These are phyloP conservation scores for Leccinellum luteum DNA, from an alignment of 768 basidiomycete species.

Conservation along the genomic window DNA sequence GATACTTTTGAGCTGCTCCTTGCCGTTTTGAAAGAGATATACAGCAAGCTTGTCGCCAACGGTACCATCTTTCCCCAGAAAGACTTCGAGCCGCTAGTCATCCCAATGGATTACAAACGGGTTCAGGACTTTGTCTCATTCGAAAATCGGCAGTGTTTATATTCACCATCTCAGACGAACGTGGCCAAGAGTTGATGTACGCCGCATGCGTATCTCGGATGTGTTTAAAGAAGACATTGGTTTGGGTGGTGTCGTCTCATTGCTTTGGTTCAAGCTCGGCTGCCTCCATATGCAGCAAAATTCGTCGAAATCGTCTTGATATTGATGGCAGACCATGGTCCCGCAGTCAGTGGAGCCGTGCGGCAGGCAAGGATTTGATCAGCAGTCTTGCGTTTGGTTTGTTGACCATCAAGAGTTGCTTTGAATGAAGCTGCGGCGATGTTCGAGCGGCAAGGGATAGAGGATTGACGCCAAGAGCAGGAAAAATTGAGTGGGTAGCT, in stretches of 20 bases:
- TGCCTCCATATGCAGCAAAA: constrained; percentile 93
- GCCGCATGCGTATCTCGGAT: constrained; percentile 97
- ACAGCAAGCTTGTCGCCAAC: constrained; percentile 69
- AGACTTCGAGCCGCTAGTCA: constrained; percentile 89
- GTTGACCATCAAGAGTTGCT: constrained; percentile 95
- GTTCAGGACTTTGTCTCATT: constrained; percentile 96
- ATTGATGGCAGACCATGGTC: constrained; percentile 98
- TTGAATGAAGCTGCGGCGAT: constrained; percentile 96
- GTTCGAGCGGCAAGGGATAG: constrained; percentile 89
- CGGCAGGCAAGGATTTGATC: constrained; percentile 98
- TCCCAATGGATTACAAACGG: constrained; percentile 99
- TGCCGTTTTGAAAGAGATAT: constrained; percentile 76
- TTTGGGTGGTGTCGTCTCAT: constrained; percentile 91
- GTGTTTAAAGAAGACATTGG: constrained; percentile 98
- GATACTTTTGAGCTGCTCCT: constrained; percentile 98
- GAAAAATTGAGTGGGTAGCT: constrained; percentile 82
- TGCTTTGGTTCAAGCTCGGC: constrained; percentile 96
- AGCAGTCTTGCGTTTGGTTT: constrained; percentile 95
- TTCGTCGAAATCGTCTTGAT: constrained; percentile 99
- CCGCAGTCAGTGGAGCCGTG: constrained; percentile 94
- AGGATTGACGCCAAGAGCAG: constrained; percentile 89
- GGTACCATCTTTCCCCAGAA: constrained; percentile 67
- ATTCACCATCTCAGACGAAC: constrained; percentile 98
- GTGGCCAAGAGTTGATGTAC: constrained; percentile 97
- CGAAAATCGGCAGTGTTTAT: constrained; percentile 98